These are phyloP conservation scores for Gentiana straminea DNA, from an alignment of 257 asterid genomes.

Conservation along the genomic window DNA sequence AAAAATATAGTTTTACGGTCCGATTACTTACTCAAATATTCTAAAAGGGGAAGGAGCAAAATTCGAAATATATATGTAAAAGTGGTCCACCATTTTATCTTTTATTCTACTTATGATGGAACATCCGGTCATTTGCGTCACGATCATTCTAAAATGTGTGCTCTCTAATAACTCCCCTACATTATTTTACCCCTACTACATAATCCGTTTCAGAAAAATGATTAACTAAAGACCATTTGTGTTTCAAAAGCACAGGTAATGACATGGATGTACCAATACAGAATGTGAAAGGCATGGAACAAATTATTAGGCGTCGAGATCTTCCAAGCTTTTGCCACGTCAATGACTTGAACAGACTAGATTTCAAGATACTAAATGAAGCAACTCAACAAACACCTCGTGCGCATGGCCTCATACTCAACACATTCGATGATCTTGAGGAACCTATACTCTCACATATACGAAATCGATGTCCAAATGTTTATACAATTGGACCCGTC, in stretches of 20 bases:
- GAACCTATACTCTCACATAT: conserved; percentile 12
- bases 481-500: conserved; percentile 28
- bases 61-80: no score
- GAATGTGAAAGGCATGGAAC: conserved; percentile 55
- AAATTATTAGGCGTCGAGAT: conserved; percentile 50
- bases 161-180: no score
- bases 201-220: no score
- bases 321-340: conserved; percentile 46
- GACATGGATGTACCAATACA: conserved; percentile 34
- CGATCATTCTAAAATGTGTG: no score
- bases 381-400: conserved; percentile 31
- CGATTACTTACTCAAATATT: no score
- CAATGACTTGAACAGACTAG: conserved; percentile 12
- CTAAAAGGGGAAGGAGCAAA: no score
- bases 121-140: no score
- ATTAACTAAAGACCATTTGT: no score
- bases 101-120: no score
- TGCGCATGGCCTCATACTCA: conserved; percentile 32
- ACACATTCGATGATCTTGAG: conserved; percentile 40
- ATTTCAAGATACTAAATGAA: conserved; percentile 14
- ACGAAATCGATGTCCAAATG: conserved; percentile 20
- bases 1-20: no score
- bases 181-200: no score
- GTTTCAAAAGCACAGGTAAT: conserved; percentile 35
- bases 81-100: no score